Evolutionary conservation across 768 basidiomycete species (phyloP), one percentile per base, ranked within the genome.

Genomic region (Leucosporidium yakuticum): DNA sequence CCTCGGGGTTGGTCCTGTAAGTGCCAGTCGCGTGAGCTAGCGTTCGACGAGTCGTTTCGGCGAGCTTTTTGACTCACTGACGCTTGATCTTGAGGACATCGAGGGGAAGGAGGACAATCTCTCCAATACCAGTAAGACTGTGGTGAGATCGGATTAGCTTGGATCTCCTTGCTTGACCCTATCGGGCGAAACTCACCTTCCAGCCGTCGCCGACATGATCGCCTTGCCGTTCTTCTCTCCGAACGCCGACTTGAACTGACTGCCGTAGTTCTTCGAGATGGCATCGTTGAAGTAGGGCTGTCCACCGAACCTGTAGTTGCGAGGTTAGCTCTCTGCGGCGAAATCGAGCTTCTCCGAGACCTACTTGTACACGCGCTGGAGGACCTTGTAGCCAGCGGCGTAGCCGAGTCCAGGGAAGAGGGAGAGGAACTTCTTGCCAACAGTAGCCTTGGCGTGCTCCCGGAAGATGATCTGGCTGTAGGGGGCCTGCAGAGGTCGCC

Each of bases 341-440:
- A 36, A 36, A 36, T 5, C 34, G 6, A 36, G 34, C 34, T 36
- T 36, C n/a, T 4, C 31, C 23, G 47, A 48, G 6, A 39, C 68
- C 20, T 14, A 74, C 73, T 74, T 73, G 73, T 76, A 76, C 6
- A 76, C 65, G 23, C 75, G 74, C 63, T 67, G 75, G 12, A 76
- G 66, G 50, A 76, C 68, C 79, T 98, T 99, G 86, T 98, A 99
- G 7, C 96, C 94, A 32, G 95, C 96, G 7, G 96, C 95, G 77
- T 99, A 99, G 3, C 95, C 95, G 5, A 99, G 86, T 62, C 92
- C 95, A 47, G 95, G 95, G 82, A 99, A 99, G n/a, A 99, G 84
- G 4, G 92, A 95, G 23, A 96, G 73, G 73, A 95, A 83, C 78
- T 89, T 90, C 50, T 81, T 81, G 9, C 81, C 79, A 2, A 89